Conservation (phyloP, 1,284 basidiomycete species). For the Irpex sp. region DNA sequence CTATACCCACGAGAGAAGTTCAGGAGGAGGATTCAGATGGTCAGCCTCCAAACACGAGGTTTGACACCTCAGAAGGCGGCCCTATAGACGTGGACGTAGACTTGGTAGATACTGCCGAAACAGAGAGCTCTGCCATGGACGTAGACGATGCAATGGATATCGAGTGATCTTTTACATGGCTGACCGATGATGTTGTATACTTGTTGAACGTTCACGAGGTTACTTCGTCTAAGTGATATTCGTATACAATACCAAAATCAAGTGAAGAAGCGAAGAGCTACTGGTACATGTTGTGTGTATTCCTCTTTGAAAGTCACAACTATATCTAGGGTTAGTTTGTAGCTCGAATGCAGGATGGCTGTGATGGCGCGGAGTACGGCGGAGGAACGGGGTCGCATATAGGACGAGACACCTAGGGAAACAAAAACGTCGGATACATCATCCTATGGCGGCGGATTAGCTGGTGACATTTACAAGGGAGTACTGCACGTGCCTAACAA, state of each 20-base stretch:
- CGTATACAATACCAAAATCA: neutral
- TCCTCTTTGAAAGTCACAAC: neutral
- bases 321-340: neutral
- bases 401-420: neutral
- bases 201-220: neutral
- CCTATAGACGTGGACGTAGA: neutral
- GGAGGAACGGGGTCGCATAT: neutral
- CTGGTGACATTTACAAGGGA: neutral
- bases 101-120: neutral
- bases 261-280: neutral
- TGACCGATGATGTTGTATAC: neutral
- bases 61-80: too few relatives aligned
- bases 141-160: constrained; percentile 63
- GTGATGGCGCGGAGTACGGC: neutral
- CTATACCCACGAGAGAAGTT: constrained; percentile 19
- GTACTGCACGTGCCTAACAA: neutral
- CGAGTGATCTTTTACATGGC: constrained; percentile 26
- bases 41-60: neutral
- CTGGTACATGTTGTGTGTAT: constrained; percentile 1
- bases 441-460: neutral
- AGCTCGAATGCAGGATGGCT: neutral
- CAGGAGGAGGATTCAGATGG: constrained; percentile 17
- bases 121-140: neutral
- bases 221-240: neutral
- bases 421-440: neutral